Evolutionary conservation across 176 grass and related monocot genomes (phyloP).

Genomic region (Luzula sylvatica): DNA sequence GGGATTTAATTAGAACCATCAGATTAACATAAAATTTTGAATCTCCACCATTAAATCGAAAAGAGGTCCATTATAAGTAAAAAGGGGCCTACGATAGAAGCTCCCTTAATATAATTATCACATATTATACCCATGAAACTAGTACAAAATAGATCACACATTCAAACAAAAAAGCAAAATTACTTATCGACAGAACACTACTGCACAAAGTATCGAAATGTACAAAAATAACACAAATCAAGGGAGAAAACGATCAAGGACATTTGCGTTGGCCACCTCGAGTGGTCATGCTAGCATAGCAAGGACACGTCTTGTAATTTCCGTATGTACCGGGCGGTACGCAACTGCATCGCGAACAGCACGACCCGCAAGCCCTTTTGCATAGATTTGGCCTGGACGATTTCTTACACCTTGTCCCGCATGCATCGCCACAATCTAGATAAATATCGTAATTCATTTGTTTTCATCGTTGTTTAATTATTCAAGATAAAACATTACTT

Average conservation of each 20-base stretch:
- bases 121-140: no score
- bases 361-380: slow-evolving; percentile 34
- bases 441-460: background rate
- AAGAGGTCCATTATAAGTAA: no score
- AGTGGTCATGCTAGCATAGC: slow-evolving; percentile 30
- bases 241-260: slow-evolving; percentile 20
- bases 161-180: background rate
- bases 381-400: slow-evolving; percentile 35
- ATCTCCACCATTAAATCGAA: no score
- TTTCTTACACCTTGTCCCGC: slow-evolving; percentile 15
- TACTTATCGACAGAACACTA: slow-evolving; percentile 4
- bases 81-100: no score
- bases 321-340: slow-evolving; percentile 31
- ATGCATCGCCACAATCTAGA: slow-evolving; percentile 26
- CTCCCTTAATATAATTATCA: no score
- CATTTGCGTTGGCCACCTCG: slow-evolving; percentile 25
- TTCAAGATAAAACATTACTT: no score
- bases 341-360: slow-evolving; percentile 37
- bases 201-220: background rate
- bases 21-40: no score
- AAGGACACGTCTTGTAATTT: slow-evolving; percentile 30
- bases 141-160: background rate
- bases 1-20: no score
- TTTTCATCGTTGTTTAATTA: no score
- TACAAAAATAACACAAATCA: background rate